phyloP scores from a whole-genome alignment of 2,329 filamentous ascomycete genomes.

The Fusarium poae region DNA sequence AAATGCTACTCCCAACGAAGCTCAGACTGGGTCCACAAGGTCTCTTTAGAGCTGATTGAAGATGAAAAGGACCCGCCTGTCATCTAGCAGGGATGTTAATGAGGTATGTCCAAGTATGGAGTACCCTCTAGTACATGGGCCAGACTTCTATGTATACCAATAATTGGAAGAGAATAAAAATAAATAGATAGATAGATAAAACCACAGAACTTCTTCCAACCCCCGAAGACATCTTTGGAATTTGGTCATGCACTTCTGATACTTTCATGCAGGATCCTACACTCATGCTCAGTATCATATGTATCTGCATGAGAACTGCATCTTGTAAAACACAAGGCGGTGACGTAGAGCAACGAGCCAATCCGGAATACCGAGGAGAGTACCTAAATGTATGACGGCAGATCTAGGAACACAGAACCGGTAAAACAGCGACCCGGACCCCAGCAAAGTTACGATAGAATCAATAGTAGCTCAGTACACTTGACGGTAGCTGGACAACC shows the following conservation, averaged over 20 bases:
- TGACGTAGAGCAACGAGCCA: slow-evolving; percentile 35
- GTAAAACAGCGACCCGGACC: slow-evolving; percentile 35
- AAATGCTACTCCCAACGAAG: slow-evolving; percentile 11
- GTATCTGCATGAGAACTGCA: slow-evolving; percentile 12
- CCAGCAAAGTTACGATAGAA: slow-evolving; percentile 27
- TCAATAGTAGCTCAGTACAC: slow-evolving; percentile 31
- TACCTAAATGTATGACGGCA: slow-evolving; percentile 37
- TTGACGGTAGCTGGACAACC: slow-evolving; percentile 16
- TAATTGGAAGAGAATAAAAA: not conserved
- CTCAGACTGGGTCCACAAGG: slow-evolving; percentile 20
- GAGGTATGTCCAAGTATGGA: slow-evolving; percentile 37
- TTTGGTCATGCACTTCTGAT: slow-evolving; percentile 22
- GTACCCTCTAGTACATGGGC: slow-evolving; percentile 30
- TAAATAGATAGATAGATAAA: not conserved
- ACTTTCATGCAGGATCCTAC: not conserved
- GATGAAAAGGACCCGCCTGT: slow-evolving; percentile 30
- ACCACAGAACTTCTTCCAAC: slow-evolving; percentile 14
- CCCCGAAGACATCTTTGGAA: slow-evolving; percentile 24
- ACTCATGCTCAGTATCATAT: slow-evolving; percentile 4
- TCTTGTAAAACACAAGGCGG: slow-evolving; percentile 18
- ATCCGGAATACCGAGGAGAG: slow-evolving; percentile 31
- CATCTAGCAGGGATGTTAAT: slow-evolving; percentile 26
- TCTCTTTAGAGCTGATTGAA: slow-evolving; percentile 32
- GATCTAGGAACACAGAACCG: slow-evolving; percentile 35
- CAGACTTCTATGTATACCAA: slow-evolving; percentile 8